Percentiles rank a stretch among this genome's conserved stretches.
These are phyloP conservation scores for Suillus subaureus DNA, from an alignment of 768 basidiomycete species.

Conservation along the genomic window DNA sequence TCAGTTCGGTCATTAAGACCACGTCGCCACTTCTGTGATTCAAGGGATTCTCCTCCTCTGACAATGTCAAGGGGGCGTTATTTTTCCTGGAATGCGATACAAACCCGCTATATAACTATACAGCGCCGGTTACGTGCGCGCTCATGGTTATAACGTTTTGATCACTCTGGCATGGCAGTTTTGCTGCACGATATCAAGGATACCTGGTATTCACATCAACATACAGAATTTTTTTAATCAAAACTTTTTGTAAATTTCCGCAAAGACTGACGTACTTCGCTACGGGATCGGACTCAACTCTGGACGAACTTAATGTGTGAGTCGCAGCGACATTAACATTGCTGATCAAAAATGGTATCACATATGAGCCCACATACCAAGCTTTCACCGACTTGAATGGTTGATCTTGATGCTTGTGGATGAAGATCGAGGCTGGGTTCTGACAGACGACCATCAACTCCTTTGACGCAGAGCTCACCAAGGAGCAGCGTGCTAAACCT, in stretches of 20 bases:
- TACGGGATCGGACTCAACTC: neutral
- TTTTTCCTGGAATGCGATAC: neutral
- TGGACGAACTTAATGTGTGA: neutral
- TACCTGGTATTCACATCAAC: too few species aligned
- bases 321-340: too few species aligned
- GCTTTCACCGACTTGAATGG: too few species aligned
- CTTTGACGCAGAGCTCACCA: slow-evolving; percentile 91
- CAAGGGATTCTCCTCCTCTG: neutral
- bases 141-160: too few species aligned
- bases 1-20: neutral
- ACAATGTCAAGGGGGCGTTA: neutral
- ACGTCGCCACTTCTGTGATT: neutral
- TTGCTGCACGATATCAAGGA: too few species aligned
- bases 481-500: slow-evolving; percentile 91
- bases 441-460: slow-evolving; percentile 98
- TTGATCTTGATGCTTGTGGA: too few species aligned
- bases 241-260: neutral
- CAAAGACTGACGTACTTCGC: neutral
- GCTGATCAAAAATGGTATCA: too few species aligned
- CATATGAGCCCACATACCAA: too few species aligned
- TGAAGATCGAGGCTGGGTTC: too few species aligned
- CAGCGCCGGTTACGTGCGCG: too few species aligned
- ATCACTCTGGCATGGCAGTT: too few species aligned
- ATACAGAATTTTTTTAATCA: neutral
- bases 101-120: neutral